These are phyloP conservation scores for Scenedesmus sp. DNA, from an alignment of 163 green algal species.

Conservation along the genomic window DNA sequence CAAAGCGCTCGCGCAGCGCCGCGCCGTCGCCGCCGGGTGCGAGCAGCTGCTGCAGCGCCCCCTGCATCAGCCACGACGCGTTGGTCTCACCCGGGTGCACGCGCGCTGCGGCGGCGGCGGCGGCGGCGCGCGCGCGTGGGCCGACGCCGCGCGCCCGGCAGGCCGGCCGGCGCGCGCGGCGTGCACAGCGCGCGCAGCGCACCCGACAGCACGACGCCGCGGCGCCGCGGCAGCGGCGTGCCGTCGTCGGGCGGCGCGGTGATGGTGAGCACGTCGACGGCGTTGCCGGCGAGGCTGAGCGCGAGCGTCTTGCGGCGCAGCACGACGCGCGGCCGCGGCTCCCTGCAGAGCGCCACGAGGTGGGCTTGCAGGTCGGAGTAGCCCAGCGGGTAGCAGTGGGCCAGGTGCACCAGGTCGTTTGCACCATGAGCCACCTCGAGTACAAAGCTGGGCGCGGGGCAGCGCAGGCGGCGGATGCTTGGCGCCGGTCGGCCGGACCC, in stretches of 20 bases:
- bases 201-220: slow-evolving; percentile 62
- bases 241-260: slow-evolving; percentile 46
- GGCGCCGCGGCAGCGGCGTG: slow-evolving; percentile 37
- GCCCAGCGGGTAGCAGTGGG: slow-evolving; percentile 76
- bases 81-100: slow-evolving; percentile 81
- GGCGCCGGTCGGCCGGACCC: background rate
- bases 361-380: slow-evolving; percentile 75
- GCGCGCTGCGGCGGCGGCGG: slow-evolving; percentile 47
- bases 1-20: slow-evolving; percentile 49
- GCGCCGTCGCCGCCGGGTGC: slow-evolving; percentile 51
- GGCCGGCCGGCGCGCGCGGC: background rate
- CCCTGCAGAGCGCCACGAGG: slow-evolving; percentile 23
- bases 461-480: too few species aligned
- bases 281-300: slow-evolving; percentile 68
- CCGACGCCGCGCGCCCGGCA: background rate
- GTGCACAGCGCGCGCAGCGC: background rate
- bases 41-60: slow-evolving; percentile 67
- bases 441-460: too few species aligned
- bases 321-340: background rate
- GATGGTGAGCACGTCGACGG: slow-evolving; percentile 73
- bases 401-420: slow-evolving; percentile 68
- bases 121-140: background rate
- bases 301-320: slow-evolving; percentile 50
- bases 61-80: slow-evolving; percentile 78
- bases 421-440: slow-evolving; percentile 48